Base-by-base conservation (phyloP, 176 grass and related monocot species). In the Hordeum marinum region DNA sequence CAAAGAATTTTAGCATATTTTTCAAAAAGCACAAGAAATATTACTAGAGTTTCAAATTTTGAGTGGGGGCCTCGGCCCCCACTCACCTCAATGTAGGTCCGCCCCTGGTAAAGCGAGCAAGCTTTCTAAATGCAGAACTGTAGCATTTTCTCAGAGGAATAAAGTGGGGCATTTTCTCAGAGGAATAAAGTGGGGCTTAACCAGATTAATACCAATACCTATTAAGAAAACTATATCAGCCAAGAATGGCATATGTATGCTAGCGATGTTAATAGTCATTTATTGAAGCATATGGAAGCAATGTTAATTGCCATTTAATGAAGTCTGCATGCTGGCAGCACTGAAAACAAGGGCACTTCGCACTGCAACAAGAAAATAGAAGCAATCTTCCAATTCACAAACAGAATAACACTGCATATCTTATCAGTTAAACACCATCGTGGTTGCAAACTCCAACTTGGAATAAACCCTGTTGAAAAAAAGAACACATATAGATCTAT, bases 391-490 rank as follows among this genome's bases (percentile, higher is more conserved):
- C 46, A 76, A 32, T 82, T 82, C 25, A 72, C 32, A 76, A 43
- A 68, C 61, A 66, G 61, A 62, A 75, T 54, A 84, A 78, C 69
- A 17, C 61, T 29, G 54, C 43, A 83, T 55, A 85, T 86, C 78
- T 73, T 41, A 73, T 88, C 62, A 86, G 35, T 36, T 76, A 81
- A 76, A 80, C 75, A 63, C 73, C 80, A 82, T 35, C 41, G 50
- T 17, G 46, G 43, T 45, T 61, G 80, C 43, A 63, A 76, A 84
- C 90, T 66, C 67, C 89, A 84, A 70, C 39, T 79, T 67, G 70
- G 68, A 60, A 83, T 12, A 73, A 85, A 82, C 70, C 90, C 90
- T 92, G 87, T 88, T 75, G 83, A 87, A 87, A 82, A 81, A 73
- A 46, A 80, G 54, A 84, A 79, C 24, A 87, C 34, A 80, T 10